Conservation (phyloP, 2,329 filamentous ascomycete species). For the Colletotrichum acutatum region DNA sequence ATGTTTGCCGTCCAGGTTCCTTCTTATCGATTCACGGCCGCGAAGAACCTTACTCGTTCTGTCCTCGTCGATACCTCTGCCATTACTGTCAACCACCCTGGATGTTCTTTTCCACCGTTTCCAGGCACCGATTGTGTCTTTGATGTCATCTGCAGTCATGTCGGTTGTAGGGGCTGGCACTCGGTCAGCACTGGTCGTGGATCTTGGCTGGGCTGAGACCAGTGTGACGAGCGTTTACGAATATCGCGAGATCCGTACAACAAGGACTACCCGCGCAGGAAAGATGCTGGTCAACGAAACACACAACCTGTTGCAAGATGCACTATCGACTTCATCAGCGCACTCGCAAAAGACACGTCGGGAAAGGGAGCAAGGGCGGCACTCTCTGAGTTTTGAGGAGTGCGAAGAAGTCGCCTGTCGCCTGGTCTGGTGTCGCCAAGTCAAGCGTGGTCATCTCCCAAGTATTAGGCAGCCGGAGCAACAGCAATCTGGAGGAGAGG, state of each 20-base stretch:
- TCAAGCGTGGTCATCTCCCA: neutral
- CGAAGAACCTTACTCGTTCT: slow-evolving; percentile 80
- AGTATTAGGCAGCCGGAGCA: slow-evolving; percentile 2
- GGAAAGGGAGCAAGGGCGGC: slow-evolving; percentile 40
- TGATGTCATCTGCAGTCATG: slow-evolving; percentile 82
- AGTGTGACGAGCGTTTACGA: slow-evolving; percentile 89
- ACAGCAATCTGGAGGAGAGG: slow-evolving; percentile 44
- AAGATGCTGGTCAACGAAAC: slow-evolving; percentile 77
- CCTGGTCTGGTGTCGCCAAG: slow-evolving; percentile 77
- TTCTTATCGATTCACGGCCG: slow-evolving; percentile 80
- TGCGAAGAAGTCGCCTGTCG: slow-evolving; percentile 83
- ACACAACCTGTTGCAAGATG: slow-evolving; percentile 69
- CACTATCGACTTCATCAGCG: slow-evolving; percentile 40
- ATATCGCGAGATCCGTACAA: slow-evolving; percentile 81
- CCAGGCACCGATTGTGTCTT: slow-evolving; percentile 81
- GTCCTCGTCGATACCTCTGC: slow-evolving; percentile 81
- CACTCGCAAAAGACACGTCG: slow-evolving; percentile 6
- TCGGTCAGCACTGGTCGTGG: slow-evolving; percentile 86
- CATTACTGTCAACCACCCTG: slow-evolving; percentile 79
- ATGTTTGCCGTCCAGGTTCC: slow-evolving; percentile 54
- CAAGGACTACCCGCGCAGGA: slow-evolving; percentile 78
- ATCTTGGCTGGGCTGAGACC: slow-evolving; percentile 94
- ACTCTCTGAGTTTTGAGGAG: slow-evolving; percentile 75
- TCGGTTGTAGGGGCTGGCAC: slow-evolving; percentile 82
- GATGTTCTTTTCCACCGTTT: slow-evolving; percentile 85